Evolutionary conservation across 805 yeast species (phyloP).

Genomic region (Candida saitoana): DNA sequence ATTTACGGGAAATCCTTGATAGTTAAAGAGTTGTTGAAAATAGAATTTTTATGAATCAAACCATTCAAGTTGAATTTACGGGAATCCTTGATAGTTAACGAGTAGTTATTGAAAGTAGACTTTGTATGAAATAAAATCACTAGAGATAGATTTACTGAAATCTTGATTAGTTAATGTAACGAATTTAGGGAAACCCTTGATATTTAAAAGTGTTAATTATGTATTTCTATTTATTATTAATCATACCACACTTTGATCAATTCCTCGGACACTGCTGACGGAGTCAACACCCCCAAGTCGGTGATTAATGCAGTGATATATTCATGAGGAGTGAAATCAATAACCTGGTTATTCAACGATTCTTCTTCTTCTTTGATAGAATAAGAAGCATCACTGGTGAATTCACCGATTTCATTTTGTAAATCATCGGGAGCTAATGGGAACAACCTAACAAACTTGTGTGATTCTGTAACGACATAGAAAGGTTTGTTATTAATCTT

Average conservation of each 20-base stretch:
- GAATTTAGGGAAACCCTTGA: no score
- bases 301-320: slow-evolving; percentile 93
- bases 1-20: slow-evolving; percentile 14
- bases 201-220: no score
- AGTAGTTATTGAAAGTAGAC: no score
- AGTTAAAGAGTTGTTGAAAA: no score
- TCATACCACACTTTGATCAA: slow-evolving; percentile 98
- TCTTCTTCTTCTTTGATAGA: slow-evolving; percentile 15
- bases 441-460: slow-evolving; percentile 93
- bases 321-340: slow-evolving; percentile 95
- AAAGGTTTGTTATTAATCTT: slow-evolving; percentile 87
- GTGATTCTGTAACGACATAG: slow-evolving; percentile 91
- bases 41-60: no score
- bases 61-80: no score
- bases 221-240: no score
- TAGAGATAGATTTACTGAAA: no score
- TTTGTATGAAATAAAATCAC: no score
- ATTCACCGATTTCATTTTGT: slow-evolving; percentile 44
- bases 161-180: no score
- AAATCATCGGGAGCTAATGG: slow-evolving; percentile 92
- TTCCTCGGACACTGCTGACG: slow-evolving; percentile 98
- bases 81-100: no score
- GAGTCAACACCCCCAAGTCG: slow-evolving; percentile 93
- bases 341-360: slow-evolving; percentile 32
- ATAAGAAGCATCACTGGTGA: slow-evolving; percentile 14